Base-by-base conservation (phyloP, 805 yeast species). In the Myxozyma sirexii region DNA sequence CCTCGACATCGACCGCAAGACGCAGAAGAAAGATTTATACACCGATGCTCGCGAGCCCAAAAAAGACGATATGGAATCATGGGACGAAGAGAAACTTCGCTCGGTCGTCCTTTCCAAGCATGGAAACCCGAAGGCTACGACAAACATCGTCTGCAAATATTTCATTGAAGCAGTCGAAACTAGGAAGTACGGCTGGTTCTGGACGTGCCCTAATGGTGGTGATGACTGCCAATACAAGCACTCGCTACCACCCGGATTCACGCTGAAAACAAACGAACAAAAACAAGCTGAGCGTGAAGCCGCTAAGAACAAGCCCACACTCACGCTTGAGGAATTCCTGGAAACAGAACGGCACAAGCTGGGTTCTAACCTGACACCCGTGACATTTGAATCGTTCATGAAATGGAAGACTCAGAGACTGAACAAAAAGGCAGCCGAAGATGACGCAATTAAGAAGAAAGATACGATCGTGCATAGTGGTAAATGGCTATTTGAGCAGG, bases 111-210 rank as follows among this genome's bases (percentile, higher is more conserved):
- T 81, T 65, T 90, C 97, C 55, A 94, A 94, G 76, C 97, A 92
- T 69, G 98, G 99, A 53, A 94, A 94, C 73, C 91, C 87, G 56
- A 85, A 85, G 73, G 90, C 97, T 10, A 91, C 97, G 13, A 94
- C 99, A 0, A 97, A 93, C 66, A 94, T 83, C 67, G 89, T 94
- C 50, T 94, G 99, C 82, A 94, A 92, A 74, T 84, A 75, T 75
- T 96, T 94, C 77, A 89, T 94, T 66, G 97, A 91, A 61, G 98
- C 99, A 0, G 97, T 94, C 59, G 99, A 94, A 72, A 90, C 91
- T 71, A 94, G 93, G 59, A 93, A 93, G 72, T 94, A 94, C 73
- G 99, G 99, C 71, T 94, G 99, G 99, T 92, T 94, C 76, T 94
- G 99, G 99, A 80, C 82, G 21, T 94, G 99, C 79, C 99, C 99